Conservation (phyloP, 805 yeast genomes). For the Sugiyamaella qingdaonensis region DNA sequence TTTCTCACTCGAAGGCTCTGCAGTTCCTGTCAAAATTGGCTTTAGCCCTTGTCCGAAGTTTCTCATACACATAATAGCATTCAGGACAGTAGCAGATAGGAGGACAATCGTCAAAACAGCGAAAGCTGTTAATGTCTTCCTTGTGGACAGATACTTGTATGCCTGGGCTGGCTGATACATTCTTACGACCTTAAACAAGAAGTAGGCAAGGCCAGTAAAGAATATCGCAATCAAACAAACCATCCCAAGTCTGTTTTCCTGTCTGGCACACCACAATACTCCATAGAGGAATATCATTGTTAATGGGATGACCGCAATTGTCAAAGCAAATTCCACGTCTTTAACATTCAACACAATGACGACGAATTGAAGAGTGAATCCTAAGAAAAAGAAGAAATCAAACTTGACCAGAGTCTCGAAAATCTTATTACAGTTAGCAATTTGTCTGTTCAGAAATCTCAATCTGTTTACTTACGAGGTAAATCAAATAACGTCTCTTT, state of each 20-base stretch:
- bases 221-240: slow-evolving; percentile 27
- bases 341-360: slow-evolving; percentile 41
- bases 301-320: slow-evolving; percentile 44
- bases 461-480: slow-evolving; percentile 19
- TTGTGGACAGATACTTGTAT: slow-evolving; percentile 40
- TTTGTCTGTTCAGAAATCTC: slow-evolving; percentile 20
- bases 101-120: slow-evolving; percentile 42
- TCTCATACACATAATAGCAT: slow-evolving; percentile 26
- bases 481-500: slow-evolving; percentile 33
- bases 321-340: slow-evolving; percentile 44
- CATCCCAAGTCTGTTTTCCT: slow-evolving; percentile 34
- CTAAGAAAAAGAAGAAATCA: slow-evolving; percentile 47
- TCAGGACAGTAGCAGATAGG: slow-evolving; percentile 35
- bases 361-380: slow-evolving; percentile 47
- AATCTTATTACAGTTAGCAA: slow-evolving; percentile 29
- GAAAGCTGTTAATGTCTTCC: slow-evolving; percentile 43
- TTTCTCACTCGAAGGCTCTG: neutral
- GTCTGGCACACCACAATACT: slow-evolving; percentile 37
- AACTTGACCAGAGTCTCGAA: slow-evolving; percentile 39
- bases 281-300: slow-evolving; percentile 38
- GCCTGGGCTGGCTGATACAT: slow-evolving; percentile 39
- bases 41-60: slow-evolving; percentile 27
- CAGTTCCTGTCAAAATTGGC: neutral
- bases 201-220: slow-evolving; percentile 44
- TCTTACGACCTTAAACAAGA: slow-evolving; percentile 44